Conservation (phyloP, 2,329 filamentous ascomycete species). For the Ophiosphaerella herpotricha region DNA sequence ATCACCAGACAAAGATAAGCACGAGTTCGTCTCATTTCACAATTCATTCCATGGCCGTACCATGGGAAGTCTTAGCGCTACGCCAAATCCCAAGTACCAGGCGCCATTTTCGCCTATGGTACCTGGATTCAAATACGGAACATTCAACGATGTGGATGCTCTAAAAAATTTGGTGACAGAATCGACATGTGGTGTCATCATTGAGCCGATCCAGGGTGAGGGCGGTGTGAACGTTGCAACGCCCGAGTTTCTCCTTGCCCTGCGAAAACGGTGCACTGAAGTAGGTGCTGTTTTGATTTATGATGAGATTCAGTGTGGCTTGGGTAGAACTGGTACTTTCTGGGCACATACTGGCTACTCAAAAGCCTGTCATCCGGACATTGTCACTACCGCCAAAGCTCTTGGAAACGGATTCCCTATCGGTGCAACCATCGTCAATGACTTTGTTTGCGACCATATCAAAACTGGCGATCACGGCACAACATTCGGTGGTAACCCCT, state of each 20-base stretch:
- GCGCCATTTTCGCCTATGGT: constrained; percentile 94
- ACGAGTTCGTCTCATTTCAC: constrained; percentile 87
- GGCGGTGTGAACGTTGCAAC: constrained; percentile 86
- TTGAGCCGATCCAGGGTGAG: constrained; percentile 97
- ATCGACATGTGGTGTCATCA: constrained; percentile 88
- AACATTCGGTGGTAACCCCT: constrained; percentile 90
- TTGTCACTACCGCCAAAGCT: constrained; percentile 93
- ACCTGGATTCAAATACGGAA: constrained; percentile 86
- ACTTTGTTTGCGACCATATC: constrained; percentile 70
- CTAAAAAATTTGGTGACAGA: constrained; percentile 78
- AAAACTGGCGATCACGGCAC: constrained; percentile 86
- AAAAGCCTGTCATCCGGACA: constrained; percentile 83
- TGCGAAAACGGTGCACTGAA: constrained; percentile 82
- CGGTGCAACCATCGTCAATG: constrained; percentile 74
- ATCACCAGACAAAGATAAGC: constrained; percentile 72
- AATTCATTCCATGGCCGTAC: constrained; percentile 95
- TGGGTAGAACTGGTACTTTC: constrained; percentile 82
- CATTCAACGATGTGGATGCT: constrained; percentile 77
- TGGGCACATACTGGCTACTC: constrained; percentile 86
- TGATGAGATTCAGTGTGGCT: constrained; percentile 96
- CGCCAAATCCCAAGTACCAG: constrained; percentile 97
- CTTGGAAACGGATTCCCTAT: constrained; percentile 97
- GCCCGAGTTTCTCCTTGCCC: constrained; percentile 78
- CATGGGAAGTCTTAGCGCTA: constrained; percentile 93
- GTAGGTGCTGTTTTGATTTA: constrained; percentile 90